Evolutionary conservation across 768 basidiomycete genomes (phyloP), one percentile per base, ranked within the genome.

Genomic region (Mrakia gelida): DNA sequence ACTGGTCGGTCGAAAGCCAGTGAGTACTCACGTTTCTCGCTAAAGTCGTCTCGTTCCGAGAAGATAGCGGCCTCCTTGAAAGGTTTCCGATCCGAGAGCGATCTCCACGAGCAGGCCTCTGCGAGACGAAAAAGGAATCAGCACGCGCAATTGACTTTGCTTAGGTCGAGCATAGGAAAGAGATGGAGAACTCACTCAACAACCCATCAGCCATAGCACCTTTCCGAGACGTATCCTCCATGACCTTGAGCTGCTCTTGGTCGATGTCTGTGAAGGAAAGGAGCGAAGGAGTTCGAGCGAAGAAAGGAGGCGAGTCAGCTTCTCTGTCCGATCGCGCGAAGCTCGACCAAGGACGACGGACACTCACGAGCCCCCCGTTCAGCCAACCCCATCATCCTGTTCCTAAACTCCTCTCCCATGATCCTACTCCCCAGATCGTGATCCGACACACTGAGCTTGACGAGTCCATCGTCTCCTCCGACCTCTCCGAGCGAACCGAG

Each of bases 381-480:
- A 2, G 75, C 75, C 28, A 75, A 49, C 1, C 52, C 45, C 45
- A 75, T 34, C 63, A 75, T 75, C 28, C 75, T 8, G 15, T 54
- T 45, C 18, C 75, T 45, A 30, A 67, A 75, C 32, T 67, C 75
- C 23, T 65, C 18, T 23, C 75, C 63, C 75, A 75, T 75, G 63
- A 75, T 56, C 62, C 63, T 43, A 16, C 49, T 38, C 10, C 75
- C 75, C 0, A 75, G 75, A 32, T 75, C 75, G 26, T 75, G 75
- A 26, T 68, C 75, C 30, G 75, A 67, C 2, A 43, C 65, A 28
- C 45, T 49, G 43, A 43, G 32, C 28, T 49, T 52, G 9, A 75
- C 75, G 15, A 52, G 13, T 21, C 75, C 75, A 0, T 49, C 62
- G 23, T 75, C 62, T 6, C 73, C 73, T 0, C 62, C 34, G n/a